A percentile compares a stretch with the other conserved stretches of the same genome.
phyloP scores from a whole-genome alignment of 805 yeast genomes.

The Metschnikowia lochheadii region DNA sequence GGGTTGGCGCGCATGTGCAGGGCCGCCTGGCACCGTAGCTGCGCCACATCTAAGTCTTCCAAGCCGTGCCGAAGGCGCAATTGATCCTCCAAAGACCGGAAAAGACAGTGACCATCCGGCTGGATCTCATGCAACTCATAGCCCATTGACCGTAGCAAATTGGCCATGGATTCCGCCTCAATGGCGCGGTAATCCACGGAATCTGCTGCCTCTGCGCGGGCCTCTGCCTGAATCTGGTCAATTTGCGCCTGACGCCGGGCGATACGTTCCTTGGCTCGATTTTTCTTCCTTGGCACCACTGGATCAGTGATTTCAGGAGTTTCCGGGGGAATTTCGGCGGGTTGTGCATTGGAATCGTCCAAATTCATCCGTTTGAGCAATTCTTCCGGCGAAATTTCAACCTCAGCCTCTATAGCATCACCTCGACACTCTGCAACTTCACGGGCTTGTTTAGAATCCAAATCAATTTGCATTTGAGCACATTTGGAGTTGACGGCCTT shows the following conservation, averaged over 20 bases:
- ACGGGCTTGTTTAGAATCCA: constrained; percentile 49
- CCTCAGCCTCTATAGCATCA: constrained; percentile 15
- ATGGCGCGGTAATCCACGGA: constrained; percentile 66
- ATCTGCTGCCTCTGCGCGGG: constrained; percentile 61
- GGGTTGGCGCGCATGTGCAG: constrained; percentile 58
- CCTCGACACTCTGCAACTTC: constrained; percentile 40
- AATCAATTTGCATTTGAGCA: constrained; percentile 51
- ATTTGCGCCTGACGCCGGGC: constrained; percentile 73
- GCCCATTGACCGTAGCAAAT: constrained; percentile 45
- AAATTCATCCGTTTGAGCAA: constrained; percentile 34
- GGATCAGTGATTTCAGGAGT: neutral
- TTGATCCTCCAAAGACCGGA: constrained; percentile 83
- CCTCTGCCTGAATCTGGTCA: constrained; percentile 59
- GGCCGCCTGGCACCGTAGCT: constrained; percentile 63
- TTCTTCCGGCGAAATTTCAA: constrained; percentile 58
- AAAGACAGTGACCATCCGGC: constrained; percentile 94
- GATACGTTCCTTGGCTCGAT: constrained; percentile 79
- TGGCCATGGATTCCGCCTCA: constrained; percentile 64
- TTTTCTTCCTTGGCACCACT: constrained; percentile 45
- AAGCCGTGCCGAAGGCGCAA: constrained; percentile 47
- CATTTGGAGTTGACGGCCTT: constrained; percentile 62
- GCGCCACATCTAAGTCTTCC: constrained; percentile 35
- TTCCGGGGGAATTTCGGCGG: no score
- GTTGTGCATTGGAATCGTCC: neutral
- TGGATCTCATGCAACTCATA: constrained; percentile 63